A percentile compares a stretch with the other conserved stretches of the same genome.
Conservation (phyloP, 805 yeast species). For the Saccharomyces paradoxus region DNA sequence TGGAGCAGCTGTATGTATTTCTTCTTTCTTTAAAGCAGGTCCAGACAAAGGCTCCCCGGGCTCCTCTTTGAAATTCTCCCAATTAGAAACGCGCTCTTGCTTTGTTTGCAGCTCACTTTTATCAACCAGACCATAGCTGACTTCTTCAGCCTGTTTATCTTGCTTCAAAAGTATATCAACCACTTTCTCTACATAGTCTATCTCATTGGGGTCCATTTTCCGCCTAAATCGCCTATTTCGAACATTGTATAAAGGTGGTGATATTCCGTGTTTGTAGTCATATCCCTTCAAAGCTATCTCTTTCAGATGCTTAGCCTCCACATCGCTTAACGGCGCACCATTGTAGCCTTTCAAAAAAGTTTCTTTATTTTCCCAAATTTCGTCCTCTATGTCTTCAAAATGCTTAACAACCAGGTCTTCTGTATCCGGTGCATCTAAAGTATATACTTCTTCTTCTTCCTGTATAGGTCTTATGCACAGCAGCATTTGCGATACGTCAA, state of each 20-base stretch:
- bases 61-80: constrained; percentile 8
- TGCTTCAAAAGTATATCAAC: constrained; percentile 67
- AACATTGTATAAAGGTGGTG: constrained; percentile 71
- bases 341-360: constrained; percentile 19
- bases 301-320: constrained; percentile 20
- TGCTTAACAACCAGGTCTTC: constrained; percentile 32
- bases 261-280: constrained; percentile 65
- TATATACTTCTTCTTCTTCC: constrained; percentile 40
- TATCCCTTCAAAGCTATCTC: constrained; percentile 21
- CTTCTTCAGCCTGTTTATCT: constrained; percentile 80
- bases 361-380: constrained; percentile 20
- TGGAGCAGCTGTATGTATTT: constrained; percentile 1
- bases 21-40: constrained; percentile 9
- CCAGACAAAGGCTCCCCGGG: background rate
- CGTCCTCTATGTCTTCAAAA: constrained; percentile 22
- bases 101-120: constrained; percentile 32
- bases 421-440: constrained; percentile 35
- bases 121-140: constrained; percentile 67
- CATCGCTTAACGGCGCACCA: constrained; percentile 23
- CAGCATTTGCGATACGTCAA: constrained; percentile 80
- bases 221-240: constrained; percentile 63
- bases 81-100: constrained; percentile 8
- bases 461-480: constrained; percentile 54
- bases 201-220: constrained; percentile 58
- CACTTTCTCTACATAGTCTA: constrained; percentile 68